Percentiles rank a stretch among this genome's conserved stretches.
phyloP scores from a whole-genome alignment of 495 filamentous ascomycete genomes.

The Trichocladium uniseriatum region DNA sequence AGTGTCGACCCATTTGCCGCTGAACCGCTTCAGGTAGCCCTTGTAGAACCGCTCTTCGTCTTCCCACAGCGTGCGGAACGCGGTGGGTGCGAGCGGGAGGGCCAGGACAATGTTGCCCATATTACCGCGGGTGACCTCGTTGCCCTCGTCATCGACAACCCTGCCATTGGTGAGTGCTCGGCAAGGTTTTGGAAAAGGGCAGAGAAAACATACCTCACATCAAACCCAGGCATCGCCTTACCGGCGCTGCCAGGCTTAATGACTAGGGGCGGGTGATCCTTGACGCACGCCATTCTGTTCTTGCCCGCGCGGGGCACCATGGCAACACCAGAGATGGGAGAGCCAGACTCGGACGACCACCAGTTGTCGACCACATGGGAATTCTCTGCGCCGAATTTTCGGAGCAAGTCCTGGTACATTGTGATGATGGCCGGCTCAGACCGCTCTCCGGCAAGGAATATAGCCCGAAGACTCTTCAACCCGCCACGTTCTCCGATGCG shows the following conservation, averaged over 20 bases:
- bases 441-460: constrained; percentile 84
- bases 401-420: constrained; percentile 64
- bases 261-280: constrained; percentile 23
- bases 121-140: constrained; percentile 52
- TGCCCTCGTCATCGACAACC: constrained; percentile 70
- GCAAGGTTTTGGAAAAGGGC: neutral
- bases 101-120: constrained; percentile 91
- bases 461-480: constrained; percentile 53
- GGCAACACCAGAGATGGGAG: constrained; percentile 76
- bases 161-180: constrained; percentile 16
- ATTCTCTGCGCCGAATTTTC: constrained; percentile 49
- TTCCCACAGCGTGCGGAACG: constrained; percentile 72
- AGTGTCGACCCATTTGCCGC: constrained; percentile 76
- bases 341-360: constrained; percentile 92
- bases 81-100: constrained; percentile 74
- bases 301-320: constrained; percentile 47
- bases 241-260: constrained; percentile 82
- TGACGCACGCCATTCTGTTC: constrained; percentile 25
- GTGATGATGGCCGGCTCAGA: constrained; percentile 80
- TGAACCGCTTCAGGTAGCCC: constrained; percentile 71
- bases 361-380: constrained; percentile 83
- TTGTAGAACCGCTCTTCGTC: constrained; percentile 78
- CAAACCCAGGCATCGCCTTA: constrained; percentile 83
- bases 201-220: constrained; percentile 41
- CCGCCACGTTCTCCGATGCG: constrained; percentile 54